Percentiles rank a stretch among this genome's conserved stretches.
Evolutionary conservation across 345 rosid species (phyloP).

Genomic region (Eucalyptus fibrosa): DNA sequence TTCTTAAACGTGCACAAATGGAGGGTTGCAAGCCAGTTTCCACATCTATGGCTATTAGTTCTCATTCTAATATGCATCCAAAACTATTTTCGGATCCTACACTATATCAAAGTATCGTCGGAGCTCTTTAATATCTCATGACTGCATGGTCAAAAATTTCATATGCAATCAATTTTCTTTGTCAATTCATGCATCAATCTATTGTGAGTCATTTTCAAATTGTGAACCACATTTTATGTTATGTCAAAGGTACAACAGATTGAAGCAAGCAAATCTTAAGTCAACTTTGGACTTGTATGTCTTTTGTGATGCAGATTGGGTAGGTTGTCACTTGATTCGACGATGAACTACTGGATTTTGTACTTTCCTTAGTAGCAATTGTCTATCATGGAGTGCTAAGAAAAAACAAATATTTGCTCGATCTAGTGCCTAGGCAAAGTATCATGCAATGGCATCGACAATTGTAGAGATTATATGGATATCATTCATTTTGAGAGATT

Average conservation of each 20-base stretch:
- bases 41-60: background rate
- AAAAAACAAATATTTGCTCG: background rate
- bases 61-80: background rate
- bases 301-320: background rate
- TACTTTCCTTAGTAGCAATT: background rate
- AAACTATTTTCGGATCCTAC: background rate
- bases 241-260: rapidly evolving
- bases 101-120: background rate
- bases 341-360: rapidly evolving
- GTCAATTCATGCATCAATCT: background rate
- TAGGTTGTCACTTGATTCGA: rapidly evolving
- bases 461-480: background rate
- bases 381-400: no score
- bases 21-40: background rate
- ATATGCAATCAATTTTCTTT: background rate
- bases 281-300: background rate
- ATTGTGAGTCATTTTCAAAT: no score
- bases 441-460: background rate
- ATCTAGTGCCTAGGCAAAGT: rapidly evolving
- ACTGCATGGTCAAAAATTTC: rapidly evolving
- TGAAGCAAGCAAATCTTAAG: background rate
- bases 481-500: no score
- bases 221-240: background rate
- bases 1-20: background rate
- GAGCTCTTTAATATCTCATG: background rate